These are phyloP conservation scores for Cytospora piceae DNA, from an alignment of 2,329 filamentous ascomycete genomes.

Conservation along the genomic window DNA sequence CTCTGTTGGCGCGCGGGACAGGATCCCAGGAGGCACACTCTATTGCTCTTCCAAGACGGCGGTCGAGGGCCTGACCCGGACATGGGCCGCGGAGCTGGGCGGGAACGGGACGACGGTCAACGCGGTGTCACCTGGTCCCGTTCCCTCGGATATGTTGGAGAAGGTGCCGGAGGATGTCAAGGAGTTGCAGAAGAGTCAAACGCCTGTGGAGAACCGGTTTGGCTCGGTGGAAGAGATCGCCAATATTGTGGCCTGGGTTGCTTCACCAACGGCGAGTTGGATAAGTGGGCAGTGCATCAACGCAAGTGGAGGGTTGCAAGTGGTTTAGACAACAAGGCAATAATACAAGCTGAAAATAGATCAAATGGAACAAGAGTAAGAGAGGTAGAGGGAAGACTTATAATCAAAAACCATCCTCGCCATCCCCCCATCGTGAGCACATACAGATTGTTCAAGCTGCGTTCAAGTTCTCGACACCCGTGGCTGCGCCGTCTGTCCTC, in stretches of 20 bases:
- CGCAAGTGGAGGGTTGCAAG: conserved; percentile 51
- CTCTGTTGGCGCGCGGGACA: conserved; percentile 54
- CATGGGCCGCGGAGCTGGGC: conserved; percentile 62
- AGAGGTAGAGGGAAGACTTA: too few relatives aligned
- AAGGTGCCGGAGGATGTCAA: conserved; percentile 53
- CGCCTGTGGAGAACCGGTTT: conserved; percentile 54
- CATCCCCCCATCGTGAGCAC: too few relatives aligned
- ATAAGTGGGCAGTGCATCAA: conserved; percentile 60
- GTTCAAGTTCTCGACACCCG: conserved; percentile 13
- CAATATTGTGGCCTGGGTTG: conserved; percentile 59
- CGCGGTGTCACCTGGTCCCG: conserved; percentile 61
- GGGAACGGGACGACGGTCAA: conserved; percentile 63
- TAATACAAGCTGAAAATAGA: background rate
- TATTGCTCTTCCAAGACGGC: conserved; percentile 64
- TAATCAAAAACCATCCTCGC: too few relatives aligned
- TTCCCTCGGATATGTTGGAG: conserved; percentile 50
- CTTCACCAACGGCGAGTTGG: conserved; percentile 52
- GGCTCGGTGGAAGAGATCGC: conserved; percentile 59
- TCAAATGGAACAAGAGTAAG: too few relatives aligned
- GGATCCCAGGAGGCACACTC: conserved; percentile 49
- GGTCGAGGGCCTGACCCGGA: conserved; percentile 62
- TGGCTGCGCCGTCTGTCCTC: conserved; percentile 11
- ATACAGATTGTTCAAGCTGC: background rate
- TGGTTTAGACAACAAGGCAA: conserved; percentile 27
- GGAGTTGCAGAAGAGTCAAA: conserved; percentile 52